A percentile compares a stretch with the other conserved stretches of the same genome.
These are phyloP conservation scores for Metschnikowia cubensis DNA, from an alignment of 805 yeast species.

Conservation along the genomic window DNA sequence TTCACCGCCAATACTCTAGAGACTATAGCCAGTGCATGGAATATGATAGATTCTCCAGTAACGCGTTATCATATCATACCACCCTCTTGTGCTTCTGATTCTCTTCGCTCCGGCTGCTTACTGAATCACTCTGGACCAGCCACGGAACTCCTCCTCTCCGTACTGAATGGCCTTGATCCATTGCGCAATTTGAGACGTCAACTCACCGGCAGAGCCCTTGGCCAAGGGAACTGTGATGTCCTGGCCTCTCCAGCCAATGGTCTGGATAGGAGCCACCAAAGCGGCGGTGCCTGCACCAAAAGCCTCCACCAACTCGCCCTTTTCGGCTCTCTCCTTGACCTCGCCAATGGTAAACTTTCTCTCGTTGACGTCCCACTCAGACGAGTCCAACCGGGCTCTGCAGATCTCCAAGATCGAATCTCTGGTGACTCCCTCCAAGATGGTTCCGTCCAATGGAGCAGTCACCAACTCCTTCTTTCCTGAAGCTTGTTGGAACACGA, in stretches of 20 bases:
- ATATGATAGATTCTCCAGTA: too few species aligned
- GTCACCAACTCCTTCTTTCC: slow-evolving; percentile 92
- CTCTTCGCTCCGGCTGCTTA: slow-evolving; percentile 4
- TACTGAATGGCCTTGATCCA: slow-evolving; percentile 93
- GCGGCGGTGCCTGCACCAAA: slow-evolving; percentile 99
- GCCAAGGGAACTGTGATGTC: slow-evolving; percentile 75
- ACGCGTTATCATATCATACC: too few species aligned
- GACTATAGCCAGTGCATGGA: too few species aligned
- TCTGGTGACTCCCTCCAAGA: slow-evolving; percentile 94
- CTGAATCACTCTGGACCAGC: slow-evolving; percentile 44
- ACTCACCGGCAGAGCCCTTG: slow-evolving; percentile 76
- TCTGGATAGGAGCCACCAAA: slow-evolving; percentile 88
- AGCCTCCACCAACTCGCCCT: slow-evolving; percentile 87
- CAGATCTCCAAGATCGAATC: slow-evolving; percentile 79
- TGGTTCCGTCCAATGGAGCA: slow-evolving; percentile 96
- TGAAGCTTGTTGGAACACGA: slow-evolving; percentile 72
- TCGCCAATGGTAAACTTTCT: slow-evolving; percentile 80
- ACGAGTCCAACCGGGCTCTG: slow-evolving; percentile 65
- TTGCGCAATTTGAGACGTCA: slow-evolving; percentile 70
- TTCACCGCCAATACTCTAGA: too few species aligned
- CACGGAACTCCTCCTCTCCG: slow-evolving; percentile 67
- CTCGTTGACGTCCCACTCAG: slow-evolving; percentile 81
- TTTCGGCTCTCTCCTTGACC: slow-evolving; percentile 68
- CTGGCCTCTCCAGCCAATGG: slow-evolving; percentile 74
- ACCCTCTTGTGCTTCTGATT: background rate